Conservation (phyloP, 1,139 yeast species). For the Nadsonia starkeyi-henricii region DNA sequence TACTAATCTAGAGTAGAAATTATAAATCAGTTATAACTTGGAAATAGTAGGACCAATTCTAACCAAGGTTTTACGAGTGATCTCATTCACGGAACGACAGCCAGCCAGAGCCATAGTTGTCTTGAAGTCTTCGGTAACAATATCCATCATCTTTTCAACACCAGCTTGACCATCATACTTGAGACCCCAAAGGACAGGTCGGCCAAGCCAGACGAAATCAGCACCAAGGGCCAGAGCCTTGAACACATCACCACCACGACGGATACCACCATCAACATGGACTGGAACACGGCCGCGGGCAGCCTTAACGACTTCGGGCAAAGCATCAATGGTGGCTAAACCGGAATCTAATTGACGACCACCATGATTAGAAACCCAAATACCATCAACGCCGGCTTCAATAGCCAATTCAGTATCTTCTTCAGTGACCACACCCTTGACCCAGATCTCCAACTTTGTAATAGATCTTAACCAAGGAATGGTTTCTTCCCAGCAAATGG, state of each 20-base stretch:
- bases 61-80: conserved; percentile 14
- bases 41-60: conserved; percentile 17
- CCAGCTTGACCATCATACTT: conserved; percentile 54
- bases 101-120: conserved; percentile 23
- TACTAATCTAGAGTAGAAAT: too few species aligned
- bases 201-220: conserved; percentile 54
- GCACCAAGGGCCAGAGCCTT: conserved; percentile 64
- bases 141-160: conserved; percentile 26
- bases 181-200: conserved; percentile 56
- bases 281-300: conserved; percentile 38
- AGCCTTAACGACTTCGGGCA: conserved; percentile 44
- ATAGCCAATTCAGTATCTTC: conserved; percentile 50
- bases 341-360: conserved; percentile 57
- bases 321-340: conserved; percentile 46
- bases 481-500: conserved; percentile 46
- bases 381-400: conserved; percentile 44
- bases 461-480: conserved; percentile 27
- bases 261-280: conserved; percentile 53
- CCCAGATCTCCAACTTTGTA: conserved; percentile 26
- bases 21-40: conserved; percentile 10
- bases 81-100: conserved; percentile 12
- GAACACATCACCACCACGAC: conserved; percentile 54
- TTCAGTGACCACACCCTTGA: conserved; percentile 45
- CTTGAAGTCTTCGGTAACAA: conserved; percentile 21
- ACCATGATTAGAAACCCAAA: conserved; percentile 56